Evolutionary conservation across 2,329 filamentous ascomycete genomes (phyloP).

Genomic region (Aschersonia sp.): DNA sequence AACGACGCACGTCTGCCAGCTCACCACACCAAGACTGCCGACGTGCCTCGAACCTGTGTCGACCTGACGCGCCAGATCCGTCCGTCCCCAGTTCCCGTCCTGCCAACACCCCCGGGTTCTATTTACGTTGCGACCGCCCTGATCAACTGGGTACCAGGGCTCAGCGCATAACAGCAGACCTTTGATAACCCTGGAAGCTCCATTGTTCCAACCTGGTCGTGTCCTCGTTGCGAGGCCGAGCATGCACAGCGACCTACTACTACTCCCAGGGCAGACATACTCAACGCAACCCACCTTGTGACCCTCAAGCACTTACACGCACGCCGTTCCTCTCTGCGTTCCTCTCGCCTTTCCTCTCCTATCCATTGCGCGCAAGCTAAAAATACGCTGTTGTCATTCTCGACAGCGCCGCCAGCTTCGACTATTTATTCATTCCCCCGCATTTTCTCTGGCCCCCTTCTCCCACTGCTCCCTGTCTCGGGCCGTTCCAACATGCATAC

Average conservation of each 20-base stretch:
- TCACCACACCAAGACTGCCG: background rate
- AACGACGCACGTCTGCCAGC: conserved; percentile 5
- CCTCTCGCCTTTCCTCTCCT: background rate
- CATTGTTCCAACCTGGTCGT: background rate
- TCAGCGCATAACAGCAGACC: background rate
- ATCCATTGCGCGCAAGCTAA: background rate
- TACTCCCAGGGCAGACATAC: background rate
- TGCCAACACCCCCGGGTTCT: conserved; percentile 1
- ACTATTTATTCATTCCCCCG: conserved; percentile 3
- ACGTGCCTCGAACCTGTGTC: background rate
- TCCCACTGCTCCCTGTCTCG: conserved; percentile 8
- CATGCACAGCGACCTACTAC: background rate
- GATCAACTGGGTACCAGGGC: background rate
- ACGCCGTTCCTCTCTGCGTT: background rate
- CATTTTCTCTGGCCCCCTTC: conserved; percentile 2
- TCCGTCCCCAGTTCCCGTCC: conserved; percentile 3
- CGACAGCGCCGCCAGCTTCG: background rate
- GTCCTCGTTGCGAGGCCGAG: background rate
- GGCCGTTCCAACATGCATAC: conserved; percentile 20
- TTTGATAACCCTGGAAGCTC: background rate
- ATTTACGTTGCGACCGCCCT: conserved; percentile 1
- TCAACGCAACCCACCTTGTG: background rate
- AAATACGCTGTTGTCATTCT: conserved; percentile 1
- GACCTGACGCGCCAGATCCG: conserved; percentile 4
- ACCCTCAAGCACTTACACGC: background rate